A percentile compares a stretch with the other conserved stretches of the same genome.
phyloP scores from a whole-genome alignment of 2,329 filamentous ascomycete genomes.

The Chaetomium sp. region DNA sequence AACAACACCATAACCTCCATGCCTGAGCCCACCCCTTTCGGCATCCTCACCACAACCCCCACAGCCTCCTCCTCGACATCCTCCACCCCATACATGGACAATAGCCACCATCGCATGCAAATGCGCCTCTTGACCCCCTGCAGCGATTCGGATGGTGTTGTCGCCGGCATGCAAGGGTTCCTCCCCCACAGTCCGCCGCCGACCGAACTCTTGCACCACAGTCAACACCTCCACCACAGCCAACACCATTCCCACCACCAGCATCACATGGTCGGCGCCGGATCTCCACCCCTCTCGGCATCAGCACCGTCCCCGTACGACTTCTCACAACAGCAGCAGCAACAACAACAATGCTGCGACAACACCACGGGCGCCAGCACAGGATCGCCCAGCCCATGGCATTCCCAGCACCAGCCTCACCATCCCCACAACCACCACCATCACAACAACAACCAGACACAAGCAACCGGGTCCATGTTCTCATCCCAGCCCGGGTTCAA shows the following conservation, averaged over 20 bases:
- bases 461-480: neutral
- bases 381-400: constrained; percentile 33
- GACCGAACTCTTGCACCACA: constrained; percentile 39
- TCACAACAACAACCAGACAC: neutral
- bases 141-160: constrained; percentile 51
- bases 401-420: constrained; percentile 19
- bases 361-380: constrained; percentile 7
- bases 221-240: constrained; percentile 1
- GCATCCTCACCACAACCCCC: constrained; percentile 10
- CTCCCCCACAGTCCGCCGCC: constrained; percentile 39
- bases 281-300: constrained; percentile 36
- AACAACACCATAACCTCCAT: constrained; percentile 2
- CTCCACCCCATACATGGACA: constrained; percentile 40
- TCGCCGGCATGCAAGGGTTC: constrained; percentile 36
- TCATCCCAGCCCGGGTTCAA: neutral
- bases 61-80: constrained; percentile 29
- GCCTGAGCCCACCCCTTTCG: constrained; percentile 16
- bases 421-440: constrained; percentile 7
- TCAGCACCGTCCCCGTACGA: constrained; percentile 38
- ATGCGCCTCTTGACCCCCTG: constrained; percentile 55
- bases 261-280: constrained; percentile 12
- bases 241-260: neutral
- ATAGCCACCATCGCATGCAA: constrained; percentile 36
- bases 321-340: constrained; percentile 33
- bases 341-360: constrained; percentile 29